Base-by-base conservation (phyloP, 805 yeast species). In the Starmerella vaccinii region DNA sequence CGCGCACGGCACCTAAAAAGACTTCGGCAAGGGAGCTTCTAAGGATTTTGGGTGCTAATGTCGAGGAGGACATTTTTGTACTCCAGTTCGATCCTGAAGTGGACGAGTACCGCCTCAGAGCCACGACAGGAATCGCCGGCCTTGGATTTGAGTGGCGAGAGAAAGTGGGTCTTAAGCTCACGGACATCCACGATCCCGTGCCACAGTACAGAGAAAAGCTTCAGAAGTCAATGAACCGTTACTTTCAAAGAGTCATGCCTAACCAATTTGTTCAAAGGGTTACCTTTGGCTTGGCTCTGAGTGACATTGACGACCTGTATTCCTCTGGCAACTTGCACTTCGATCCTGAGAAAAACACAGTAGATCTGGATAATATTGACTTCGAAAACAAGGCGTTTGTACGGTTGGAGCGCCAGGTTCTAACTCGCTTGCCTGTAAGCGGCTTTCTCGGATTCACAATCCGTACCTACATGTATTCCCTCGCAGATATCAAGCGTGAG, bases 131-230 rank as follows among this genome's bases (percentile, higher is more conserved):
- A 19, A 77, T 80, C 9, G 81, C 81, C 57, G 87, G 90, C 1
- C 77, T 82, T 1, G 90, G 92, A 1, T 84, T 84, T 64, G 79
- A 79, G 59, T 89, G 90, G 5, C 64, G 71, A 5, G 66, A 61
- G 7, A 74, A 77, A 57, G 71, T 76, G 52, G 69, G 79, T 59
- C 65, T 71, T 55, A 79, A 82, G 4, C 65, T 84, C 37, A 75
- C 84, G 0, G 68, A 64, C 45, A 77, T 84, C 53, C 94, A 84
- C 61, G 73, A 65, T 1, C 89, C 89, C 0, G 92, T 84, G 2
- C 94, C 92, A 0, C 77, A 75, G 53, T 84, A 84, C 59, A 63
- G 68, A 45, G 65, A 73, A 21, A 74, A 77, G 54, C 67, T 84
- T 44, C 73, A 76, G 61, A 59, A 70, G 12, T 76, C 84, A 16